These are phyloP conservation scores for Mrakia frigida DNA, from an alignment of 768 basidiomycete genomes.

Conservation along the genomic window DNA sequence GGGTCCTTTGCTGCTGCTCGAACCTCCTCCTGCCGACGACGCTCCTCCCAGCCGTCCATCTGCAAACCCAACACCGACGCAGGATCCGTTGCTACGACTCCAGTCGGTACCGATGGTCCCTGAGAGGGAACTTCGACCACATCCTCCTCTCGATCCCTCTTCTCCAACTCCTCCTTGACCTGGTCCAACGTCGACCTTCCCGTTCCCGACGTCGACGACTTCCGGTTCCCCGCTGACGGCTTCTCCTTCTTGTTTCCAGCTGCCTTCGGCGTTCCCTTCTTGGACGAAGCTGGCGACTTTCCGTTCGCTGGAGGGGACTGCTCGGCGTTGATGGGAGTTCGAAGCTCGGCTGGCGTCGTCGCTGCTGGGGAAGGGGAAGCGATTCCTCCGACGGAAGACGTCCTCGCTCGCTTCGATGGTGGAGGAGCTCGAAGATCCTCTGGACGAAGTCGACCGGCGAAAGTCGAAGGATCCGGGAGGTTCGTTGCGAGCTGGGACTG, in stretches of 20 bases:
- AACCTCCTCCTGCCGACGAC: conserved; percentile 9
- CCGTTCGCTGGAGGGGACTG: conserved; percentile 1
- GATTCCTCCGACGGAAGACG: conserved; percentile 14
- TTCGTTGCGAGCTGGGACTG: not conserved
- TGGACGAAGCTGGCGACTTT: conserved; percentile 20
- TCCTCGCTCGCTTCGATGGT: conserved; percentile 26
- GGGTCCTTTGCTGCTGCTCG: conserved; percentile 22
- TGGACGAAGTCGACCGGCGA: conserved; percentile 19
- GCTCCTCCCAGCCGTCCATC: conserved; percentile 17
- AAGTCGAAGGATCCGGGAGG: conserved; percentile 8
- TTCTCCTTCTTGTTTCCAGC: not conserved
- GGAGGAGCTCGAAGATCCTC: conserved; percentile 32
- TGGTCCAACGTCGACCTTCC: conserved; percentile 12
- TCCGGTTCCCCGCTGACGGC: conserved; percentile 5
- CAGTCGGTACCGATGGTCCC: not conserved
- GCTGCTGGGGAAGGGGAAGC: conserved; percentile 27
- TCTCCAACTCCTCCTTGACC: conserved; percentile 19
- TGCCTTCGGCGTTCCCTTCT: conserved; percentile 16
- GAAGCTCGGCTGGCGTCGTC: conserved; percentile 16
- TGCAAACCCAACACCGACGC: conserved; percentile 28
- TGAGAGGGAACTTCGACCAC: not conserved
- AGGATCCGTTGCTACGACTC: not conserved
- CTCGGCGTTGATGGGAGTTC: conserved; percentile 21
- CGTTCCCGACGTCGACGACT: conserved; percentile 9
- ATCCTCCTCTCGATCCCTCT: not conserved